Evolutionary conservation across 1,284 basidiomycete genomes (phyloP).

Genomic region (Fomitopsis palustris): DNA sequence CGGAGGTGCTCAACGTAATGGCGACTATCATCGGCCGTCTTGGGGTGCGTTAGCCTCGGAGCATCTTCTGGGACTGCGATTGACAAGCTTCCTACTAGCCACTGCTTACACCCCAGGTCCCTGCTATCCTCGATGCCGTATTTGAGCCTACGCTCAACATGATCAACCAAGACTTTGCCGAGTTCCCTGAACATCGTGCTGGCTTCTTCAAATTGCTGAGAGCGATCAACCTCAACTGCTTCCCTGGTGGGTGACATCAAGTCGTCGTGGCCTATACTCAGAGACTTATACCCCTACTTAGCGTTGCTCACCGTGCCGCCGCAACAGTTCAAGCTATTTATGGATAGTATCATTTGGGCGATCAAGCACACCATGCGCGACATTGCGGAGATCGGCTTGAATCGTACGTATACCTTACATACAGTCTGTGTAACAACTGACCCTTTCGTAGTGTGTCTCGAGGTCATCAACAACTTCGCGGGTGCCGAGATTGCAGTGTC

Average conservation of each 20-base stretch:
- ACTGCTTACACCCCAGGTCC: slow-evolving; percentile 92
- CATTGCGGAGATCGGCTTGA: slow-evolving; percentile 94
- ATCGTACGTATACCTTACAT: slow-evolving; percentile 50
- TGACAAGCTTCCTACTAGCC: slow-evolving; percentile 39
- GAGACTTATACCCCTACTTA: slow-evolving; percentile 28
- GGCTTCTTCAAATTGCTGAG: slow-evolving; percentile 97
- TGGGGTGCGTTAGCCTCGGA: slow-evolving; percentile 48
- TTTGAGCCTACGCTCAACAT: slow-evolving; percentile 97
- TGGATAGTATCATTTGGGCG: slow-evolving; percentile 99
- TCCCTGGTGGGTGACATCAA: slow-evolving; percentile 66
- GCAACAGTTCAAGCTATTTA: slow-evolving; percentile 95
- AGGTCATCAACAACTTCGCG: slow-evolving; percentile 96
- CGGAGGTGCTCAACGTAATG: slow-evolving; percentile 98
- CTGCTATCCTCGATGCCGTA: slow-evolving; percentile 93
- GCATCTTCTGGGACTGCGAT: neutral
- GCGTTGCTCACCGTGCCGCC: slow-evolving; percentile 87
- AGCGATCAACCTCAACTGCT: slow-evolving; percentile 93
- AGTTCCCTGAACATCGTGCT: slow-evolving; percentile 96
- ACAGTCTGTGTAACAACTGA: slow-evolving; percentile 11
- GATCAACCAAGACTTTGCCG: slow-evolving; percentile 99
- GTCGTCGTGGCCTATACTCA: neutral
- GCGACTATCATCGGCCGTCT: slow-evolving; percentile 91
- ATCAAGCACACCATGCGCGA: slow-evolving; percentile 99
- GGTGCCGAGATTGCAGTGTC: slow-evolving; percentile 72
- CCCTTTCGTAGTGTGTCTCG: slow-evolving; percentile 72